A percentile compares a stretch with the other conserved stretches of the same genome.
Evolutionary conservation across 2,329 filamentous ascomycete species (phyloP).

Genomic region (Cordyceps cicadae): DNA sequence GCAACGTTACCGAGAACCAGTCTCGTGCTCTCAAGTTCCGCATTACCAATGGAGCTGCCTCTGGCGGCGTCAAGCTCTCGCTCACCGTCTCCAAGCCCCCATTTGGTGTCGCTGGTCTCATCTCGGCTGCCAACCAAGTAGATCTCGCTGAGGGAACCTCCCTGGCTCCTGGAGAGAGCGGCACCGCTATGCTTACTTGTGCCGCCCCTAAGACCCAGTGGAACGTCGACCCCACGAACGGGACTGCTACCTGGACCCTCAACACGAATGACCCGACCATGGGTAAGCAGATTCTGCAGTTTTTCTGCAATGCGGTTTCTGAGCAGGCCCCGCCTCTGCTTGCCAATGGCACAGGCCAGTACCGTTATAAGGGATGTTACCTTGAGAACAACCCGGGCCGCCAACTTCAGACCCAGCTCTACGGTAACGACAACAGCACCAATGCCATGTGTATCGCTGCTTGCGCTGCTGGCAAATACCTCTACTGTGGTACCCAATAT

Average conservation of each 20-base stretch:
- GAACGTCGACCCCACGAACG: slow-evolving; percentile 43
- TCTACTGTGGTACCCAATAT: slow-evolving; percentile 43
- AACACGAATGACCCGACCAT: slow-evolving; percentile 47
- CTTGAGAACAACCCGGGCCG: slow-evolving; percentile 47
- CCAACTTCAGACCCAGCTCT: slow-evolving; percentile 37
- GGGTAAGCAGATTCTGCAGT: slow-evolving; percentile 44
- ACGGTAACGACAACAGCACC: slow-evolving; percentile 33
- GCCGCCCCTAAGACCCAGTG: slow-evolving; percentile 48
- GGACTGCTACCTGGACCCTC: slow-evolving; percentile 44
- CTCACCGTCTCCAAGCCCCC: slow-evolving; percentile 55
- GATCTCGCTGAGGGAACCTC: slow-evolving; percentile 50
- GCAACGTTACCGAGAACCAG: slow-evolving; percentile 45
- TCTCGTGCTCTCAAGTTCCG: slow-evolving; percentile 41
- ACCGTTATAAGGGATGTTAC: slow-evolving; percentile 47
- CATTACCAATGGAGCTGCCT: slow-evolving; percentile 41
- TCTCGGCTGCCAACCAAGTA: slow-evolving; percentile 45
- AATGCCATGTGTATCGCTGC: slow-evolving; percentile 36
- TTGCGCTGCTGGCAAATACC: slow-evolving; percentile 28
- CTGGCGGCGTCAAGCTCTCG: slow-evolving; percentile 38
- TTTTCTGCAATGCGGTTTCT: slow-evolving; percentile 42
- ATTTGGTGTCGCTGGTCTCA: slow-evolving; percentile 45
- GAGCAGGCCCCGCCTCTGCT: slow-evolving; percentile 44
- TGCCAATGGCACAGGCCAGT: slow-evolving; percentile 35
- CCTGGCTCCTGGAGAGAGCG: slow-evolving; percentile 40
- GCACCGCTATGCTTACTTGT: slow-evolving; percentile 45